These are phyloP conservation scores for Epichloe coenophiala DNA, from an alignment of 2,329 filamentous ascomycete genomes.

Conservation along the genomic window DNA sequence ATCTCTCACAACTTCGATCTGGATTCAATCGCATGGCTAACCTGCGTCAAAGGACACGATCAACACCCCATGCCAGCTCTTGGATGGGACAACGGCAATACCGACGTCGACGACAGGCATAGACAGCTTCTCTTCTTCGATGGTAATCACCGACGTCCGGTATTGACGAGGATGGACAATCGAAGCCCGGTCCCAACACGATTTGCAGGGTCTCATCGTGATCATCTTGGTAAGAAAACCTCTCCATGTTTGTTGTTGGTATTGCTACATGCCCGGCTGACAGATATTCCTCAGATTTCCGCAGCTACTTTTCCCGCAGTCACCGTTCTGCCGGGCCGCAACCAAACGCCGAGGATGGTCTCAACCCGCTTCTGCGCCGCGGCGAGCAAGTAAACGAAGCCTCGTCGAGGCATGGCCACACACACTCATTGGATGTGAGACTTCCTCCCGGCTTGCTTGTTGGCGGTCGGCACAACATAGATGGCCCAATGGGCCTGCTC, in stretches of 20 bases:
- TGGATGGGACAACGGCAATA: constrained; percentile 43
- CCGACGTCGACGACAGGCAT: constrained; percentile 35
- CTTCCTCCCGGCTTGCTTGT: constrained; percentile 33
- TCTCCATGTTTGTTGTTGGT: neutral
- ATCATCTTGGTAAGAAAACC: constrained; percentile 32
- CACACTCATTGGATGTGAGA: constrained; percentile 41
- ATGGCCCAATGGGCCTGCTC: constrained; percentile 40
- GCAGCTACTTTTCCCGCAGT: constrained; percentile 34
- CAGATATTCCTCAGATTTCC: constrained; percentile 25
- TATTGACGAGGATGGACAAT: constrained; percentile 23
- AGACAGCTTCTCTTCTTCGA: constrained; percentile 37
- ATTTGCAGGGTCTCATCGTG: constrained; percentile 39
- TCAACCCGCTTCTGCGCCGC: constrained; percentile 75
- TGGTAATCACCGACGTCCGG: constrained; percentile 27
- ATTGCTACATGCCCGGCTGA: neutral
- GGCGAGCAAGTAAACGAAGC: constrained; percentile 29
- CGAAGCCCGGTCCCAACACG: constrained; percentile 47
- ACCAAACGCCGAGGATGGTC: constrained; percentile 60
- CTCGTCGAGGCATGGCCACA: constrained; percentile 33
- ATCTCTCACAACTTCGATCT: neutral
- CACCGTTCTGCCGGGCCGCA: constrained; percentile 40
- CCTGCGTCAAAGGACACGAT: constrained; percentile 2
- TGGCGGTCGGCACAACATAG: constrained; percentile 22
- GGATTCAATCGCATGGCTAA: neutral
- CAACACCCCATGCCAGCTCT: constrained; percentile 31